Evolutionary conservation across 116 monocot species (phyloP), one percentile per base, ranked within the genome.

Genomic region (Zostera marina): DNA sequence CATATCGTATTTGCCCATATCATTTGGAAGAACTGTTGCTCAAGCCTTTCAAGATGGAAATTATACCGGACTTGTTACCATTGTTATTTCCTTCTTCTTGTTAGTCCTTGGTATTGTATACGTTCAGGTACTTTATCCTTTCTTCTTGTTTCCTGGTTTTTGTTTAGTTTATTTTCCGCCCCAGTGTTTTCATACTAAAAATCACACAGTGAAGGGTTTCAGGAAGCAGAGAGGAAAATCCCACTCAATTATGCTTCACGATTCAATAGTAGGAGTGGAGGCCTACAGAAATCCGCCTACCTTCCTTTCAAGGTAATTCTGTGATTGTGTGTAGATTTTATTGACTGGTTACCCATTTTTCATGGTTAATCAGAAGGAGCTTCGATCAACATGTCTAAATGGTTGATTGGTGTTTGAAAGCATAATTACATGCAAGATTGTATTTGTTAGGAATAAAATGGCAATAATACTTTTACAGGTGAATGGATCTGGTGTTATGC

Each of bases 201-300:
- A 69, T 25, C 19, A 57, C 53, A 41, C 60, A 56, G 66, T 63
- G 53, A 73, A 71, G 74, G 52, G 32, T 74, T 73, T 70, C 77
- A 98, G 98, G 98, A 98, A 79, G 98, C 98, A 49, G 98, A 98
- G 76, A 80, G 98, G 67, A 98, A 98, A 74, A 98, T 98, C 63
- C 98, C 98, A 45, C 86, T 98, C 70, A 98, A 98, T 65, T 98
- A 98, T 79, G 98, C 98, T 68, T 98, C 98, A 61, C 80, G 98
- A 71, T 98, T 83, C 70, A 88, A 68, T 64, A 93, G 84, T 58
- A 79, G 82, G 62, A 79, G 76, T 69, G 73, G 76, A 23, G 90
- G 83, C 43, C 77, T 90, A 66, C 74, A 90, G 65, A 90, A 83
- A 65, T 83, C 98, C 64, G 90, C 98, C 42, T 90, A 98, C 66